Base-by-base conservation (phyloP, 1,139 yeast genomes). In the Taphrina betulina region DNA sequence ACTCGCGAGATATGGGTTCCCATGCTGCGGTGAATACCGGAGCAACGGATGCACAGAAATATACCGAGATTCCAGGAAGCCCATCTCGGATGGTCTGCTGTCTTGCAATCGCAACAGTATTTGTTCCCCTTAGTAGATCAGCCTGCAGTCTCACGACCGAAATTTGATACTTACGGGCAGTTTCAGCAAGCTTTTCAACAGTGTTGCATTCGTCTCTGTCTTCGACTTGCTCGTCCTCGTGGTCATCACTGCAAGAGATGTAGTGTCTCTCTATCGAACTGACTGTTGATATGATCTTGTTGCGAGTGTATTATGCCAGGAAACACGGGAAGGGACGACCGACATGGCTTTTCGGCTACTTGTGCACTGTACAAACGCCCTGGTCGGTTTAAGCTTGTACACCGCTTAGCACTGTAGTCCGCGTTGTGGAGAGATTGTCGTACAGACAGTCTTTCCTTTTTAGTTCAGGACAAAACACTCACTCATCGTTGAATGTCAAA, bases 1-100 rank as follows among this genome's bases (percentile, higher is more conserved):
- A 86, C 95, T 63, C 71, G 66, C 54, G 73, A 67, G 51, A 90
- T 87, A 70, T 92, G 98, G 0, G 96, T 89, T 1, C 98, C 97
- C 84, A 92, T 82, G 57, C 94, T 81, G 68, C 97, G 78, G 69
- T 92, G 98, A 62, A 90, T 85, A 2, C 98, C 98, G 0, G 96
- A 89, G 71, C 98, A 92, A 63, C 83, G 74, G 60, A 92, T 92
- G 70, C 98, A 92, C 43, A 92, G 78, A 66, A 92, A 90, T 60
- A 95, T 81, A 28, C 98, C 98, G 59, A 92, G 71, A 64, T 83
- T 88, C 96, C 97, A 92, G 20, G 95, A 83, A 8, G 97, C 96
- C 98, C 98, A 92, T 57, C 98, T 76, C 14, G 98, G 98, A 70
- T 90, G 95, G 40, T 85, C 79, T 16, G 92, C 78, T 0, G 82